A percentile compares a stretch with the other conserved stretches of the same genome.
These are phyloP conservation scores for Zoysia japonica DNA, from an alignment of 176 grass and related monocot genomes.

Conservation along the genomic window DNA sequence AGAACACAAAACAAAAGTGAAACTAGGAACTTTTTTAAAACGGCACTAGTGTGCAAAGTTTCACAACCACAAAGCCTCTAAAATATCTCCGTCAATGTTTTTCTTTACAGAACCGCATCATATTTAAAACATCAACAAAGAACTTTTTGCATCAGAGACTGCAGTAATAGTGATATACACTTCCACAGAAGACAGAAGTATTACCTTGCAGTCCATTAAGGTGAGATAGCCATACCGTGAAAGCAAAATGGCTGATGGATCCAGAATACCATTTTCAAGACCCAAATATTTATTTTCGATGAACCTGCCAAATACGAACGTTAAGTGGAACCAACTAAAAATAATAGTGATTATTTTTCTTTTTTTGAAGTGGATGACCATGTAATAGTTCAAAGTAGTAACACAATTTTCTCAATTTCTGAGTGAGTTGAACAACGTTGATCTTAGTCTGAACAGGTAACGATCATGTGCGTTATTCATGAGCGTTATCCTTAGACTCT, in stretches of 20 bases:
- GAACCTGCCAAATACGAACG: slow-evolving; percentile 46
- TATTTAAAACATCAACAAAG: not conserved
- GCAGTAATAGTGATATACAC: slow-evolving; percentile 35
- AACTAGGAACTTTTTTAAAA: not conserved
- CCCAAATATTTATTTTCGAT: slow-evolving; percentile 93
- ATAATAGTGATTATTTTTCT: not conserved
- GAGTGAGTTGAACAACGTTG: slow-evolving; percentile 25
- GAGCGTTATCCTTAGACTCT: not conserved
- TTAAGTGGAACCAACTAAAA: not conserved
- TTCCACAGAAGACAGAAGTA: slow-evolving; percentile 24
- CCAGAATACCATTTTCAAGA: slow-evolving; percentile 94
- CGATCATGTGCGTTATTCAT: not conserved
- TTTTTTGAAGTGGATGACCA: not conserved
- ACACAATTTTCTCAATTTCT: not conserved
- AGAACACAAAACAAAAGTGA: slow-evolving; percentile 10
- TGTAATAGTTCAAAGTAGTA: not conserved
- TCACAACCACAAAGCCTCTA: not conserved
- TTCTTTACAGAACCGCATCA: not conserved
- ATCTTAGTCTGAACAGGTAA: slow-evolving; percentile 2
- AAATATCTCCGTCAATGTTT: not conserved
- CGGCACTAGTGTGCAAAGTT: not conserved
- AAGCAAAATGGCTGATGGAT: slow-evolving; percentile 89
- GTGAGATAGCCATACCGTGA: slow-evolving; percentile 85
- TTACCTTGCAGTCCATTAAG: slow-evolving; percentile 93
- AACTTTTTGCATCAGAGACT: not conserved